Conservation (phyloP, 2,329 filamentous ascomycete genomes). For the Lasiodiplodia citricola region DNA sequence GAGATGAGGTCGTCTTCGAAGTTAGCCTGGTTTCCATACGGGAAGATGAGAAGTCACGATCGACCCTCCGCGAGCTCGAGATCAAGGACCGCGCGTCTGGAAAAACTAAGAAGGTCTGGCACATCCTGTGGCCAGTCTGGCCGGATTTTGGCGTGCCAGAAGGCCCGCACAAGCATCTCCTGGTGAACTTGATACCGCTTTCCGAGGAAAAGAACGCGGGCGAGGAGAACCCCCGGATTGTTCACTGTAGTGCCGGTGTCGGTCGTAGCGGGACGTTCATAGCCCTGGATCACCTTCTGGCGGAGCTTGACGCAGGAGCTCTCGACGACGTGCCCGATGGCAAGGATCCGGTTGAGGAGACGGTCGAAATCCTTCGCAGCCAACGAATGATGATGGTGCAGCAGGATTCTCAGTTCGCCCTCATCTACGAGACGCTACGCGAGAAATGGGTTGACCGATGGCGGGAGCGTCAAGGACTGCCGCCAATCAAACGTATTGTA, state of each 20-base stretch:
- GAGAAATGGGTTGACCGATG: constrained; percentile 70
- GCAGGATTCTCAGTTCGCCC: constrained; percentile 79
- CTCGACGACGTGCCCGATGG: constrained; percentile 57
- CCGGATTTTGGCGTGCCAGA: constrained; percentile 86
- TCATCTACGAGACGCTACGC: constrained; percentile 85
- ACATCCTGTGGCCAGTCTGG: constrained; percentile 87
- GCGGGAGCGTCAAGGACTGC: constrained; percentile 30
- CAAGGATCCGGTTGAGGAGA: constrained; percentile 74
- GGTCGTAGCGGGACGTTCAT: constrained; percentile 96
- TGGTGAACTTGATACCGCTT: constrained; percentile 72
- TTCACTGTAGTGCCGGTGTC: constrained; percentile 80
- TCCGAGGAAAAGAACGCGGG: constrained; percentile 59
- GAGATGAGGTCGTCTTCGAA: constrained; percentile 69
- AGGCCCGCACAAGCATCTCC: constrained; percentile 68
- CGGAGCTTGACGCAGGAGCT: constrained; percentile 77
- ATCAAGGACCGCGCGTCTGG: constrained; percentile 46
- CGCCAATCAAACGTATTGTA: not conserved
- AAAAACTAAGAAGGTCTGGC: constrained; percentile 73
- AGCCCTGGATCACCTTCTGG: constrained; percentile 86
- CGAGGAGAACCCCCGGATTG: constrained; percentile 65
- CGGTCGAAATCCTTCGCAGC: constrained; percentile 79
- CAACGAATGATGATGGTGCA: constrained; percentile 97
- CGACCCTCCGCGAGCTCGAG: constrained; percentile 74
- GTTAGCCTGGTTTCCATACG: constrained; percentile 65
- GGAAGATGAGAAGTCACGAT: constrained; percentile 63